Base-by-base conservation (phyloP, 805 yeast genomes). In the Candida germanica region DNA sequence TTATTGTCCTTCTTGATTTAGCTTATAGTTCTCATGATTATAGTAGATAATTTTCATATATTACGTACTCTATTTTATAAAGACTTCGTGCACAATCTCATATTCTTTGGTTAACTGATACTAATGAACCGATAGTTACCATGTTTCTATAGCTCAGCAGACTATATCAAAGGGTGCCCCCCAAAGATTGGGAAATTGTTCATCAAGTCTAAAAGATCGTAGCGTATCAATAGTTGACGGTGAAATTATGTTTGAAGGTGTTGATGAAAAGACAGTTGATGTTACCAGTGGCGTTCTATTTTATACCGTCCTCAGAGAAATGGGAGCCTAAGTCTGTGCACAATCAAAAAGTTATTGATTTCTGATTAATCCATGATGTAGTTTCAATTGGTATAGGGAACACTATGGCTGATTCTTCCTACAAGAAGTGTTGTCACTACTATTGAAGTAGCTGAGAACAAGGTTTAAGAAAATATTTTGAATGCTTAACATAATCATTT, bases 361-460 rank as follows among this genome's bases (percentile, higher is more conserved):
- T 75, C 61, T 93, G 98, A 98, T 73, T 93, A 42, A 72, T 93
- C 36, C 98, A 94, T 58, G 86, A 86, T 53, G 98, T 98, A 42
- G 93, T 93, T 67, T 91, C 98, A 9, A 94, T 94, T 51, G 99
- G 99, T 76, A 93, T 93, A 64, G 99, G 99, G 73, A 98, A 93
- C 66, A 93, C 98, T 3, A 94, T 93, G 69, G 98, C 98, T 32
- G 98, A 94, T 71, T 79, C 89, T n/a, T 81, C 93, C 99, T 27
- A 94, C 94, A 96, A 80, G 81, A 49, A 83, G 83, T 49, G 89
- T 93, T 51, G 93, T 98, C 1, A 82, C 83, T 40, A 91, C 98
- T 3, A 93, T 93, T 61, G 81, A 87, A 34, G 87, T 81, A 43
- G 98, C 98, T 11, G 93, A 94, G 62, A 77, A 75, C 30, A 87